Evolutionary conservation across 257 asterid species (phyloP), one percentile per base, ranked within the genome.

Genomic region (Verbena officinalis): DNA sequence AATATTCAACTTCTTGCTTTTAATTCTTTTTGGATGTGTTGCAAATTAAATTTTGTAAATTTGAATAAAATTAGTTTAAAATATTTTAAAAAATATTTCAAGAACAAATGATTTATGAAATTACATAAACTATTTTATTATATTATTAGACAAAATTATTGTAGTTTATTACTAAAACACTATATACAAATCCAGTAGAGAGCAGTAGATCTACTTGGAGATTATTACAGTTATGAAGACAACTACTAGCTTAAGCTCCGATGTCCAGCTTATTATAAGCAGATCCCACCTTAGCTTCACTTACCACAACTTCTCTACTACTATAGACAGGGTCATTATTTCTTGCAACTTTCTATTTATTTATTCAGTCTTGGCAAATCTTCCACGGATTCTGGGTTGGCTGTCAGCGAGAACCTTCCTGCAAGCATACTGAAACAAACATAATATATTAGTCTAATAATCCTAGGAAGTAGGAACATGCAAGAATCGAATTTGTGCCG

Each of bases 401-500:
- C 84, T 84, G 67, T 91, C 98, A 0, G 98, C 98, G 59, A 91
- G 71, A n/a, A 88, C 96, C 78, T 91, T 91, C 91, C 98, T 81
- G 84, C 98, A 91, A 59, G 96, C 98, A 75, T 91, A 91, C 98
- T 90, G 83, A 57, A 58, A 45, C 9, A 34, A 50, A 31, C 33
- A 31, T 5, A 9, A 52, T 20, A 46, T 79, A 55, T 77, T 46
- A 77, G 73, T 53, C 17, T 12, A 36, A 36, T 36, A 5, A 4
- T 36, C 8, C 11, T n/a, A n/a, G 11, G 10, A 2, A 4, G 8
- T 27, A 5, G 5, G 33, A 27, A 27, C 5, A 27, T 27, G 33
- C 33, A 27, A 2, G 33, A 5, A 27, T n/a, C n/a, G n/a, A n/a
- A n/a, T n/a, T n/a, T n/a, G n/a, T n/a, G n/a, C 14, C 3, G 8